phyloP scores from a whole-genome alignment of 495 filamentous ascomycete genomes.

The Immersiella caudata region DNA sequence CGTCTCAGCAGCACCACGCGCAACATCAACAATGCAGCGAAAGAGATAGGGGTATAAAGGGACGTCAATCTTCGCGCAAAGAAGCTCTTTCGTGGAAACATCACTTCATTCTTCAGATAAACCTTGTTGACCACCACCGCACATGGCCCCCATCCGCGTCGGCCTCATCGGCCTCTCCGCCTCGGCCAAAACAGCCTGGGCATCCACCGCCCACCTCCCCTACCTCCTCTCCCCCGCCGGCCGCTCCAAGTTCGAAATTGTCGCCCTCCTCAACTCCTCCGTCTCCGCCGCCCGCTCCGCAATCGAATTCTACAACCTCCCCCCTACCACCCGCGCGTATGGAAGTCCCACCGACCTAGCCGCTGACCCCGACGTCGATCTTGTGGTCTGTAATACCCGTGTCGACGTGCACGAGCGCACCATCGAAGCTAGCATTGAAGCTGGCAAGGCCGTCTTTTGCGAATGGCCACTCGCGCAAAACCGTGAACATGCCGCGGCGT shows the following conservation, averaged over 20 bases:
- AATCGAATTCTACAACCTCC: conserved; percentile 50
- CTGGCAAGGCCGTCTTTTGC: conserved; percentile 60
- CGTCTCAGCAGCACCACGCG: background rate
- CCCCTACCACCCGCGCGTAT: conserved; percentile 50
- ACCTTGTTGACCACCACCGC: background rate
- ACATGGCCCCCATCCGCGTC: conserved; percentile 57
- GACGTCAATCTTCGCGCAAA: background rate
- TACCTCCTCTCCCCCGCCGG: conserved; percentile 51
- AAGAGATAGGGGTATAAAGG: background rate
- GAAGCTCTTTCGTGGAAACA: background rate
- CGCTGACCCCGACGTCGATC: conserved; percentile 53
- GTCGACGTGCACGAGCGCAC: conserved; percentile 56
- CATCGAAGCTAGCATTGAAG: conserved; percentile 46
- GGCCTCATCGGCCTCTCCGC: conserved; percentile 62
- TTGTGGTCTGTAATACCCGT: conserved; percentile 59
- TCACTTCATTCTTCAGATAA: background rate
- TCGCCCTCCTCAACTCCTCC: conserved; percentile 62
- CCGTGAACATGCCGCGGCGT: conserved; percentile 40
- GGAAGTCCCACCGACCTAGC: conserved; percentile 53
- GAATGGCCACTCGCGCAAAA: conserved; percentile 60
- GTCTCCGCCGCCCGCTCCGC: conserved; percentile 51
- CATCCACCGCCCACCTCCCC: conserved; percentile 58
- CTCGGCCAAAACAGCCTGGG: conserved; percentile 53
- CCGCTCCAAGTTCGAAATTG: conserved; percentile 53
- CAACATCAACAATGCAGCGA: background rate